A percentile compares a stretch with the other conserved stretches of the same genome.
These are phyloP conservation scores for Acephala macrosclerotiorum DNA, from an alignment of 2,329 filamentous ascomycete species.

Conservation along the genomic window DNA sequence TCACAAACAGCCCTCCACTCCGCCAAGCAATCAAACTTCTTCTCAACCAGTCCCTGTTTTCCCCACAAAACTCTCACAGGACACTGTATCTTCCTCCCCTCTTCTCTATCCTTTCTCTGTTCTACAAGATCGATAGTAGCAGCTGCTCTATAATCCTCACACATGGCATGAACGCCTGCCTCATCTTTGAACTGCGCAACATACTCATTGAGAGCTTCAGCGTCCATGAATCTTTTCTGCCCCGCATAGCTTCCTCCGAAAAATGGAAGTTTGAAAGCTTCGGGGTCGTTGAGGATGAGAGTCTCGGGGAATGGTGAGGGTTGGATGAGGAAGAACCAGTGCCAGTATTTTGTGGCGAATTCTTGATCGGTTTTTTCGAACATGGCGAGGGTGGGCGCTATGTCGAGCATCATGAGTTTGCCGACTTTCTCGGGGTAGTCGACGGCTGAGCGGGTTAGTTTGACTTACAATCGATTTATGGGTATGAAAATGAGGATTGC, in stretches of 20 bases:
- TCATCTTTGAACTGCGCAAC: slow-evolving; percentile 43
- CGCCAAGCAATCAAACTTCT: slow-evolving; percentile 54
- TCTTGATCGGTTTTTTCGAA: slow-evolving; percentile 52
- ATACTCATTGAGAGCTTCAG: slow-evolving; percentile 28
- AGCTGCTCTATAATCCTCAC: slow-evolving; percentile 63
- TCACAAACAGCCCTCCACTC: slow-evolving; percentile 59
- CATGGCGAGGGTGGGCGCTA: slow-evolving; percentile 63
- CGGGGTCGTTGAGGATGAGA: slow-evolving; percentile 49
- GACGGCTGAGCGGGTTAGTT: slow-evolving; percentile 41
- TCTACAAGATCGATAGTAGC: slow-evolving; percentile 60
- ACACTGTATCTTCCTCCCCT: slow-evolving; percentile 52
- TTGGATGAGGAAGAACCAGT: slow-evolving; percentile 67
- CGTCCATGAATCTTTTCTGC: slow-evolving; percentile 43
- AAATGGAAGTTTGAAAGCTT: slow-evolving; percentile 50
- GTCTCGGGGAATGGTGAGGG: slow-evolving; percentile 57
- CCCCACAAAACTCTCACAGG: slow-evolving; percentile 61
- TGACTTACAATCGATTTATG: background rate
- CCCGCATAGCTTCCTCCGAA: slow-evolving; percentile 44
- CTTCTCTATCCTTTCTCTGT: slow-evolving; percentile 52
- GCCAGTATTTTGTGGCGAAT: slow-evolving; percentile 60
- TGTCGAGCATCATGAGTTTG: slow-evolving; percentile 57
- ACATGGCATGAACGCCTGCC: slow-evolving; percentile 55
- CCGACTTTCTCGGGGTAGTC: slow-evolving; percentile 45
- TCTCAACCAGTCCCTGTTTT: slow-evolving; percentile 55
- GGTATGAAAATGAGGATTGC: background rate